phyloP scores from a whole-genome alignment of 495 filamentous ascomycete genomes.

The Trichoderma reesei region DNA sequence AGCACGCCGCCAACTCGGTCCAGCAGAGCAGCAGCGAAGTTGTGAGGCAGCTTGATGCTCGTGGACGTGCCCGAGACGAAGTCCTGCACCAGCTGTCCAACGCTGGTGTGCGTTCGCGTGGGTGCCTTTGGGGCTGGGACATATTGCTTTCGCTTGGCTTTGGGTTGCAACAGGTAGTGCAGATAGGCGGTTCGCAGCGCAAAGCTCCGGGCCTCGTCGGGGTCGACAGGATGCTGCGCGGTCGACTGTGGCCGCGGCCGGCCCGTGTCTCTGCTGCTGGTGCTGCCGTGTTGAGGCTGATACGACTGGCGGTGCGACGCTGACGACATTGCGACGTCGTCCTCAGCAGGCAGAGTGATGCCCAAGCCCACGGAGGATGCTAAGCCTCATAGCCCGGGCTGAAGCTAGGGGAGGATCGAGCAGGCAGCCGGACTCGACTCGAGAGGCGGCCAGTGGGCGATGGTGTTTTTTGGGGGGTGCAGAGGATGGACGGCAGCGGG shows the following conservation, averaged over 20 bases:
- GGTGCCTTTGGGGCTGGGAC: constrained; percentile 52
- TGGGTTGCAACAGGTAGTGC: constrained; percentile 84
- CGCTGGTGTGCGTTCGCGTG: constrained; percentile 57
- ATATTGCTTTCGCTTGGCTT: constrained; percentile 78
- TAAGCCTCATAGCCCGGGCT: constrained; percentile 7
- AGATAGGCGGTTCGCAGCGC: constrained; percentile 89
- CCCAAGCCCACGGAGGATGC: constrained; percentile 2
- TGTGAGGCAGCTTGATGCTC: constrained; percentile 37
- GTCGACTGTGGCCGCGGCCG: constrained; percentile 29
- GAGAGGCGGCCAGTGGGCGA: neutral
- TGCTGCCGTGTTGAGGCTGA: constrained; percentile 10
- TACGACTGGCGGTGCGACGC: constrained; percentile 4
- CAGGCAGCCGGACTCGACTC: neutral
- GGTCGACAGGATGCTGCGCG: constrained; percentile 32
- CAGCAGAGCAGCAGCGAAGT: constrained; percentile 59
- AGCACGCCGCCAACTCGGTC: constrained; percentile 74
- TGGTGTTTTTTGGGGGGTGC: neutral
- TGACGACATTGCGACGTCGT: constrained; percentile 1
- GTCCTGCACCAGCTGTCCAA: constrained; percentile 56
- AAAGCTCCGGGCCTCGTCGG: constrained; percentile 76
- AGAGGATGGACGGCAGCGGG: neutral
- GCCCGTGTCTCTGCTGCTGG: constrained; percentile 31
- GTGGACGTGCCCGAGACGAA: constrained; percentile 31
- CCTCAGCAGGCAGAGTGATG: constrained; percentile 3
- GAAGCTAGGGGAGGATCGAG: neutral